Evolutionary conservation across 108 stramenopile species (phyloP), one percentile per base, ranked within the genome.

Genomic region (Nannochloropsis gaditana): DNA sequence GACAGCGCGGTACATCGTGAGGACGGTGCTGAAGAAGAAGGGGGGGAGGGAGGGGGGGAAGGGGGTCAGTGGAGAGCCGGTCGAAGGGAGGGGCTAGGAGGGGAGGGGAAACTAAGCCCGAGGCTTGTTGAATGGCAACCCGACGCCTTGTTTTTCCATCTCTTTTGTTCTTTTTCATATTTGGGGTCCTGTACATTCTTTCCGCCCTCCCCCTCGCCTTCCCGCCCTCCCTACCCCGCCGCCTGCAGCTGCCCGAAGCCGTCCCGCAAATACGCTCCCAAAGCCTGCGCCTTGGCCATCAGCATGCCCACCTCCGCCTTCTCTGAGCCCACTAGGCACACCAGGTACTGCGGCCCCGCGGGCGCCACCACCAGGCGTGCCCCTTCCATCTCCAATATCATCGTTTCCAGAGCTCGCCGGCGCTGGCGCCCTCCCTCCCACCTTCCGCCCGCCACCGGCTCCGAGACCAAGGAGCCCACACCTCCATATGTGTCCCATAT

Each of bases 401-500:
- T 15, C 59, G 59, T 73, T n/a, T 73, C 59, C 19, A 73, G 59
- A n/a, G n/a, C 59, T 31, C 31, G 31, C 59, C 2, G 4, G 3
- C 59, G 19, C 8, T 73, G 2, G 19, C 59, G 59, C 59, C 59
- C n/a, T 73, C 59, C 59, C 59, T 73, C 59, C n/a, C 59, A n/a
- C 59, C 59, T 8, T 73, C 59, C 59, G 15, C 59, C 59, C 59
- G 19, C 8, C n/a, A 2, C 59, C n/a, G 15, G 59, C 59, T 73
- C 59, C 15, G 59, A 4, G 59, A n/a, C n/a, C 59, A 73, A 73
- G n/a, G 15, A n/a, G n/a, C 59, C 59, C 3, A 73, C 59, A 2
- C 59, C 59, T 73, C n/a, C 59, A 73, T 73, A 73, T 73, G 59
- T 73, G 59, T n/a, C 8, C 59, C 59, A 73, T 73, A 73, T 73